These are phyloP conservation scores for Lathyrus tuberosus DNA, from an alignment of 306 rosid species.

Conservation along the genomic window DNA sequence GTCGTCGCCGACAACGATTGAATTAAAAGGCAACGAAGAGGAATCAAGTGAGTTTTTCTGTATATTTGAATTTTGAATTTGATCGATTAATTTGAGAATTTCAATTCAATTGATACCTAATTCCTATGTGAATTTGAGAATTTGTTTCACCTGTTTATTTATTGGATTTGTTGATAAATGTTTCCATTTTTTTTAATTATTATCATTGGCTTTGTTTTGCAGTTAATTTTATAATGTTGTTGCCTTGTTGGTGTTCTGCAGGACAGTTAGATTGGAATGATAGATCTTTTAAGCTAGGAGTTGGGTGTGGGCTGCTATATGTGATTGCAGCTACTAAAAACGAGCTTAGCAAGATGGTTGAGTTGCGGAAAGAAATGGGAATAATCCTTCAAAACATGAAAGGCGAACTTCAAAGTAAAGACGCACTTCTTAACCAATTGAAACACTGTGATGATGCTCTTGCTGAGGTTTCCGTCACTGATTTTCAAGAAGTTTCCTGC, in stretches of 20 bases:
- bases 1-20: constrained; percentile 30
- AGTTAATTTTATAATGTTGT: constrained; percentile 9
- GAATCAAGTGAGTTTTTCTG: constrained; percentile 56
- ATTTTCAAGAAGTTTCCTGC: constrained; percentile 57
- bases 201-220: neutral
- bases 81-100: neutral
- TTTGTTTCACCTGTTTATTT: no score
- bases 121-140: no score
- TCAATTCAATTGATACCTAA: constrained; percentile 7
- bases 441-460: no score
- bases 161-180: no score
- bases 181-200: no score
- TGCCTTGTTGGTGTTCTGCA: constrained; percentile 37
- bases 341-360: constrained; percentile 71
- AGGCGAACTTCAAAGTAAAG: no score
- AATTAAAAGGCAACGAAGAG: constrained; percentile 29
- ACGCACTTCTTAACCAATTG: no score
- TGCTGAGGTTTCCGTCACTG: no score
- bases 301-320: constrained; percentile 73
- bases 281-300: constrained; percentile 75
- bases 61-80: no score
- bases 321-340: constrained; percentile 66
- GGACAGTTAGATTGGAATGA: constrained; percentile 49
- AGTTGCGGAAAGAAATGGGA: constrained; percentile 78
- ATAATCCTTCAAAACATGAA: no score